Base-by-base conservation (phyloP, 768 basidiomycete genomes). In the Collybia nuda region DNA sequence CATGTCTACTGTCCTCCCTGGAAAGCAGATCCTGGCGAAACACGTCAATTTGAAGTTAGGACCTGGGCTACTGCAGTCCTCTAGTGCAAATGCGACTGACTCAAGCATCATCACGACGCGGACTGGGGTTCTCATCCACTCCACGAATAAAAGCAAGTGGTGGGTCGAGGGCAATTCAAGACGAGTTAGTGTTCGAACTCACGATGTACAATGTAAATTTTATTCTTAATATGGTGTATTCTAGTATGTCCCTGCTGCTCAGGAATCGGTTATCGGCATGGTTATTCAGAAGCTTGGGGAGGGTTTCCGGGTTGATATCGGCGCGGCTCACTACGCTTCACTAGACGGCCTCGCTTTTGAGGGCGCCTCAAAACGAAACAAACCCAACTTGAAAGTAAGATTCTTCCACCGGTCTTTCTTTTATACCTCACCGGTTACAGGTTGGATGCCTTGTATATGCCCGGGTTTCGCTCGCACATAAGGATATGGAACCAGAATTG, bases 401-500 rank as follows among this genome's bases (percentile, higher is more conserved):
- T n/a, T 15, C 28, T 43, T 32, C 5, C 17, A 19, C 37, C 54
- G 14, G 35, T 39, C 6, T 5, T 8, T 7, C 15, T 44, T 23
- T 24, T 43, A 14, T 5, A 28, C 51, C 47, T 40, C 52, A 41
- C 49, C 28, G 14, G 39, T 22, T 17, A 17, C 11, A 98, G 96
- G 85, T 98, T 40, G 96, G 96, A 23, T 82, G 88, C 3, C 69
- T 98, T 26, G 80, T 99, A 1, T 98, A 96, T 65, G 93, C 93
- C 0, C 83, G 95, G 21, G 86, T 99, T 24, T 93, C 93, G 12
- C 73, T 96, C 18, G 94, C 97, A 5, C 93, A 95, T 62, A 90
- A 93, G 61, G 95, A 98, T 66, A 95, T 98, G 90, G 97, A 99
- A 48, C 95, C 97, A 1, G 97, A 99, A 62, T 73, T 99, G 7